Evolutionary conservation across 208 protist species (phyloP).

Genomic region (Leishmania amazonensis): DNA sequence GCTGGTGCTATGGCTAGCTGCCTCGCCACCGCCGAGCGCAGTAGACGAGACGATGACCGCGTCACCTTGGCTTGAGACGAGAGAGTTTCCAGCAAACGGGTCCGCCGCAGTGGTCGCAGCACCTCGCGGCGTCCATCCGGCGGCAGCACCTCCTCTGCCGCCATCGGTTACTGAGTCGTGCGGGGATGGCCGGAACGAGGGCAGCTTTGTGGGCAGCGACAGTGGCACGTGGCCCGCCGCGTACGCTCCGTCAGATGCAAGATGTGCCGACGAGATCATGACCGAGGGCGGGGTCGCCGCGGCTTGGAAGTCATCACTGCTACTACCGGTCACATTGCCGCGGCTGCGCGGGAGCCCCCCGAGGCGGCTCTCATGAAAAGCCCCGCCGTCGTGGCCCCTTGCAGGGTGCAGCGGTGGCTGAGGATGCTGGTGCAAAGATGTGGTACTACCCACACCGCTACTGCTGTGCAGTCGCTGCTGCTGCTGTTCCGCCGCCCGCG

Average conservation of each 20-base stretch:
- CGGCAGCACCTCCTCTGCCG: neutral
- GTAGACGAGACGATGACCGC: neutral
- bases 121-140: neutral
- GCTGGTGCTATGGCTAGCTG: neutral
- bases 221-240: neutral
- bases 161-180: neutral
- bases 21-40: neutral
- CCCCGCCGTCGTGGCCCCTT: neutral
- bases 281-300: neutral
- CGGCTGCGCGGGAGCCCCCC: neutral
- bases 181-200: conserved; percentile 13
- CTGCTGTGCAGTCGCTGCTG: neutral
- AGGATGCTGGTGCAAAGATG: neutral
- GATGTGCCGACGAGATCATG: conserved; percentile 5
- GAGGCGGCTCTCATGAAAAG: neutral
- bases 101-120: neutral
- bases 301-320: neutral
- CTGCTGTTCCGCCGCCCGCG: conserved; percentile 9
- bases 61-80: neutral
- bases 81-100: neutral
- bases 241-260: conserved; percentile 2
- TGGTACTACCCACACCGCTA: neutral
- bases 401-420: neutral
- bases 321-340: neutral
- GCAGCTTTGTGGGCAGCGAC: conserved; percentile 27